phyloP scores from a whole-genome alignment of 768 basidiomycete genomes.

The Tremella fuciformis region DNA sequence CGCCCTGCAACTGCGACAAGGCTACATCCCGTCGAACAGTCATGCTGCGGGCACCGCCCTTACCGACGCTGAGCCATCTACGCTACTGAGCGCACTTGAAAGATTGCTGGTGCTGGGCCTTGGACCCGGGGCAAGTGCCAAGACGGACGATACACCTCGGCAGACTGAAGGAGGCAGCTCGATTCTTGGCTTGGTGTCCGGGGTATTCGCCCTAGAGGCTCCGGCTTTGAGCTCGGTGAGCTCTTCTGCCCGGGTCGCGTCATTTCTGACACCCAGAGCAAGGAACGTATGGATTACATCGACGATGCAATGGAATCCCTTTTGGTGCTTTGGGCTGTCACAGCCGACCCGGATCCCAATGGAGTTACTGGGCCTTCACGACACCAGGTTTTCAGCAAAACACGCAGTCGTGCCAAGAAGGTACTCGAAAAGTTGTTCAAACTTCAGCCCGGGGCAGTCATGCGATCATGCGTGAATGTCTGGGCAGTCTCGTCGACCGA shows the following conservation, averaged over 20 bases:
- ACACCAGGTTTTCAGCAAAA: constrained; percentile 62
- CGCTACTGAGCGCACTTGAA: constrained; percentile 80
- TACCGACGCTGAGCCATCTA: constrained; percentile 58
- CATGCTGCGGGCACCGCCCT: constrained; percentile 8
- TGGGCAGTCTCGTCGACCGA: constrained; percentile 63
- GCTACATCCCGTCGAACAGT: constrained; percentile 40
- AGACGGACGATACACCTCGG: constrained; percentile 23
- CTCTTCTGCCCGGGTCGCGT: not conserved
- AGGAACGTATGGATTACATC: constrained; percentile 55
- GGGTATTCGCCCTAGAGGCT: constrained; percentile 74
- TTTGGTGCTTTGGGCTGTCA: constrained; percentile 66
- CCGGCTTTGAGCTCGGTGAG: not conserved
- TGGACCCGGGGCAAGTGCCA: constrained; percentile 54
- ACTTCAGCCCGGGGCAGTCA: constrained; percentile 70
- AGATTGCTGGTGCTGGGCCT: constrained; percentile 61
- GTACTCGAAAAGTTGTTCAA: constrained; percentile 84
- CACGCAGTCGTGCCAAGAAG: constrained; percentile 67
- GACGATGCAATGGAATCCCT: constrained; percentile 77
- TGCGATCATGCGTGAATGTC: constrained; percentile 77
- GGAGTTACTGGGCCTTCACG: constrained; percentile 15
- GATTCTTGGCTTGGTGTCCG: constrained; percentile 83
- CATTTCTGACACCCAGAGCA: not conserved
- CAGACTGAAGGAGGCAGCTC: constrained; percentile 57
- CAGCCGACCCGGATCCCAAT: constrained; percentile 1
- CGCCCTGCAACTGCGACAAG: constrained; percentile 52